phyloP scores from a whole-genome alignment of 345 rosid species.

The Cochlearia excelsa region DNA sequence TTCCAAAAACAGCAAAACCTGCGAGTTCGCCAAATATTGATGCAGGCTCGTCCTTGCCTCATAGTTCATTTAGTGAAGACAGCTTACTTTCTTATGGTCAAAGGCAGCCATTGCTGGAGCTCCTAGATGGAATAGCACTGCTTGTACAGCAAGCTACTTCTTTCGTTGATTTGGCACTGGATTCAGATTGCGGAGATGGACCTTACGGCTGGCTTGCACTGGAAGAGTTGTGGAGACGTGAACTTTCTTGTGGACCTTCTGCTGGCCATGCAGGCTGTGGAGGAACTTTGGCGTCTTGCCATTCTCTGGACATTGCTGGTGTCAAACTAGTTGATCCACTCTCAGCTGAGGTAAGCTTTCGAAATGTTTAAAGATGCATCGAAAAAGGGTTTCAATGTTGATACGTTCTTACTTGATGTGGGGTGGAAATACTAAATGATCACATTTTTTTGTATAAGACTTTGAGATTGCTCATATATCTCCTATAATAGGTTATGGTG shows the following conservation, averaged over 20 bases:
- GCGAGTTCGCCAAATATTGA: slow-evolving; percentile 65
- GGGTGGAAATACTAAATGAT: slow-evolving; percentile 7
- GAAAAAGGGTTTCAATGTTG: slow-evolving; percentile 9
- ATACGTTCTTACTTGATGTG: slow-evolving; percentile 8
- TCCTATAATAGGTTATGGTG: not conserved
- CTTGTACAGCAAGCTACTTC: slow-evolving; percentile 98
- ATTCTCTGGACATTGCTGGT: slow-evolving; percentile 92
- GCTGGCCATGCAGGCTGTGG: slow-evolving; percentile 99
- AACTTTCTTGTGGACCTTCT: slow-evolving; percentile 91
- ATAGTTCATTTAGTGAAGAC: slow-evolving; percentile 73
- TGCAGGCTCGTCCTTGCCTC: slow-evolving; percentile 62
- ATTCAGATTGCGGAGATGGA: slow-evolving; percentile 91
- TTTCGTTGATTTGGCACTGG: slow-evolving; percentile 87
- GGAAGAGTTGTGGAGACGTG: slow-evolving; percentile 96
- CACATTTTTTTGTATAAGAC: slow-evolving; percentile 6
- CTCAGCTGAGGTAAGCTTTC: slow-evolving; percentile 76
- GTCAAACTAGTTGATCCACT: slow-evolving; percentile 93
- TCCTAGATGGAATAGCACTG: slow-evolving; percentile 81
- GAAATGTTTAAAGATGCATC: slow-evolving; percentile 21
- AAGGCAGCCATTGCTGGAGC: slow-evolving; percentile 90
- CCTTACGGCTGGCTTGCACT: slow-evolving; percentile 98
- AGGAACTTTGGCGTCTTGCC: slow-evolving; percentile 91
- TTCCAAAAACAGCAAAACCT: slow-evolving; percentile 74
- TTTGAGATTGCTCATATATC: slow-evolving; percentile 15
- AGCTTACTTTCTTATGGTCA: slow-evolving; percentile 75